Conservation (phyloP, 2,329 filamentous ascomycete species). For the Neonectria punicea region DNA sequence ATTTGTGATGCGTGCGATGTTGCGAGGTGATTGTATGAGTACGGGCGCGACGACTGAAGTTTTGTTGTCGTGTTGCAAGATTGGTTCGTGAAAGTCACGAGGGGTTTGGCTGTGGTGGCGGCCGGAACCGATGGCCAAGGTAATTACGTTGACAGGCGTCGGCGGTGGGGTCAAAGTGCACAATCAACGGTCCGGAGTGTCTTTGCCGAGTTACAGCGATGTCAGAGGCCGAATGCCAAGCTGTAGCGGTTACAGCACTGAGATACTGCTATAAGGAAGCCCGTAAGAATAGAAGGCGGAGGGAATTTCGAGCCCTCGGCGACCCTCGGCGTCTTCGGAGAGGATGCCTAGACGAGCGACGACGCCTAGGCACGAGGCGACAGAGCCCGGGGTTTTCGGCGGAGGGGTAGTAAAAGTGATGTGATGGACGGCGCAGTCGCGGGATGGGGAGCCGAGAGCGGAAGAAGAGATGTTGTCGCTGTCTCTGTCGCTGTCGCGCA, state of each 20-base stretch:
- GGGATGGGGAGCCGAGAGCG: neutral
- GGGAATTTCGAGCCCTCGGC: slow-evolving; percentile 9
- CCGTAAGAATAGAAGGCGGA: neutral
- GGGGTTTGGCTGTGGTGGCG: slow-evolving; percentile 9
- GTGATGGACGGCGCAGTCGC: neutral
- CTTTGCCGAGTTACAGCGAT: neutral
- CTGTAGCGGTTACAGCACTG: neutral
- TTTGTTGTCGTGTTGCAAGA: slow-evolving; percentile 1
- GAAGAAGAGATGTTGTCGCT: neutral
- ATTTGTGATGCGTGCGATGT: slow-evolving; percentile 16
- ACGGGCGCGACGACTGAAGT: neutral
- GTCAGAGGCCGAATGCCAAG: neutral
- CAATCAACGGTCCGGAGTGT: slow-evolving; percentile 8
- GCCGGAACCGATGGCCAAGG: slow-evolving; percentile 13
- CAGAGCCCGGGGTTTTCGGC: neutral
- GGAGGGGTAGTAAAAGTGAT: slow-evolving; percentile 8
- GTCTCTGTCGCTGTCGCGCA: neutral
- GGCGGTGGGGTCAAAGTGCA: neutral
- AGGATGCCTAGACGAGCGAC: slow-evolving; percentile 1
- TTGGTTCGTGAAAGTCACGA: slow-evolving; percentile 10
- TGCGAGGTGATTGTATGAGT: slow-evolving; percentile 3
- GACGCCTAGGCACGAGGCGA: neutral
- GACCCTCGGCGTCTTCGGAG: slow-evolving; percentile 15
- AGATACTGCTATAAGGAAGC: neutral
- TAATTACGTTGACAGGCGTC: neutral